Conservation (phyloP, 805 yeast species). For the Candida boleticola region DNA sequence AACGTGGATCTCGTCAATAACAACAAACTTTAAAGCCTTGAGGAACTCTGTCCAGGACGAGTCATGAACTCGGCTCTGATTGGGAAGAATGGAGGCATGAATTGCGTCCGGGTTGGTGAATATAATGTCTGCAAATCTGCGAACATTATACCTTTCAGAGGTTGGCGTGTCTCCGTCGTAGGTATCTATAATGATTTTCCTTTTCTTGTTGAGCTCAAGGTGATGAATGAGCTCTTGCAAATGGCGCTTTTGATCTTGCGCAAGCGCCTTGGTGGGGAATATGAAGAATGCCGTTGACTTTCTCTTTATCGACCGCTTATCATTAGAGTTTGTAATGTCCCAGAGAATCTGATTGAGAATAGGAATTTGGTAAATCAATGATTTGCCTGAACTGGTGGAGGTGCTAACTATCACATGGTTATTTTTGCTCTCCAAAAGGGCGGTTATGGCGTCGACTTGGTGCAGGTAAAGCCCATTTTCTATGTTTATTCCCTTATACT, state of each 20-base stretch:
- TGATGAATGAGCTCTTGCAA: conserved; percentile 53
- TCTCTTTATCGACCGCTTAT: conserved; percentile 10
- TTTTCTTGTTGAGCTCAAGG: conserved; percentile 40
- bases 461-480: conserved; percentile 64
- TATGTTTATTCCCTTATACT: conserved; percentile 42
- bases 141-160: conserved; percentile 49
- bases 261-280: conserved; percentile 96
- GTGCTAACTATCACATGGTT: conserved; percentile 86
- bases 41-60: conserved; percentile 68
- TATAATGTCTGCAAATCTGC: conserved; percentile 69
- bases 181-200: conserved; percentile 62
- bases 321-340: conserved; percentile 34
- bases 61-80: conserved; percentile 43
- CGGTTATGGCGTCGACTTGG: conserved; percentile 75
- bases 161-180: conserved; percentile 92
- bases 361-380: conserved; percentile 87
- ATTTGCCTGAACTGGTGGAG: conserved; percentile 94
- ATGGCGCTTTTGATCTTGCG: conserved; percentile 94
- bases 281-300: conserved; percentile 72
- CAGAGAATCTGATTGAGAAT: conserved; percentile 51
- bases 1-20: conserved; percentile 82
- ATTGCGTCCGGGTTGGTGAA: conserved; percentile 96
- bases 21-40: conserved; percentile 62
- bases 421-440: conserved; percentile 41
- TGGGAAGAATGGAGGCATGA: conserved; percentile 81